Base-by-base conservation (phyloP, 2,329 filamentous ascomycete genomes). In the Aspergillus persii region DNA sequence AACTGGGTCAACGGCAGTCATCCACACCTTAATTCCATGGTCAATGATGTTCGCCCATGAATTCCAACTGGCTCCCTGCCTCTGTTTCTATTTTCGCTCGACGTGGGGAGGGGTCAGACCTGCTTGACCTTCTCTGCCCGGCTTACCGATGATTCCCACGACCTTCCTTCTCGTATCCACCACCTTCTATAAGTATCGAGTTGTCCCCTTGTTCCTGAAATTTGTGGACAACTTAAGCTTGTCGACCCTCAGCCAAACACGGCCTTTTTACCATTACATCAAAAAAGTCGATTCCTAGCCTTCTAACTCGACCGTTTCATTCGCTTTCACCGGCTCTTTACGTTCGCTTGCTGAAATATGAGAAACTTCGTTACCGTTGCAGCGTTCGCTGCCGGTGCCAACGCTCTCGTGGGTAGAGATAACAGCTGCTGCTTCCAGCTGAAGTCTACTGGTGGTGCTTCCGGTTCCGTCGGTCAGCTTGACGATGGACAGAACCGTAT, bases 401-500 rank as follows among this genome's bases (percentile, higher is more conserved):
- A 80, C 63, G 80, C 79, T 50, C 69, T 79, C 29, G 69, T 77
- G 57, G 60, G 71, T 58, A 71, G 77, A 50, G 64, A 67, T 52
- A 71, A 70, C 44, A 74, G 69, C 50, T 84, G 84, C 67, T 81
- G 80, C 62, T 86, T 88, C 72, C 75, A 79, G 59, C 68, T 88
- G 39, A 78, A 75, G 4, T 80, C 83, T 39, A 76, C 76, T 41
- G 83, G 83, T 18, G 77, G 74, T 58, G 72, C 76, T 18, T 77
- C 79, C 31, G 84, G 86, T n/a, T 70, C 76, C 3, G 75, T 89
- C 47, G 86, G 84, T 9, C 83, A 89, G 69, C 78, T 89, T 41
- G 66, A 61, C 54, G 84, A 88, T 70, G 87, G 88, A 8, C 87
- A 89, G 74, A 83, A 81, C 67, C 81, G 85, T 52, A 79, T 87